Conservation (phyloP, 108 stramenopile species). For the Cylindrotheca closterium region DNA sequence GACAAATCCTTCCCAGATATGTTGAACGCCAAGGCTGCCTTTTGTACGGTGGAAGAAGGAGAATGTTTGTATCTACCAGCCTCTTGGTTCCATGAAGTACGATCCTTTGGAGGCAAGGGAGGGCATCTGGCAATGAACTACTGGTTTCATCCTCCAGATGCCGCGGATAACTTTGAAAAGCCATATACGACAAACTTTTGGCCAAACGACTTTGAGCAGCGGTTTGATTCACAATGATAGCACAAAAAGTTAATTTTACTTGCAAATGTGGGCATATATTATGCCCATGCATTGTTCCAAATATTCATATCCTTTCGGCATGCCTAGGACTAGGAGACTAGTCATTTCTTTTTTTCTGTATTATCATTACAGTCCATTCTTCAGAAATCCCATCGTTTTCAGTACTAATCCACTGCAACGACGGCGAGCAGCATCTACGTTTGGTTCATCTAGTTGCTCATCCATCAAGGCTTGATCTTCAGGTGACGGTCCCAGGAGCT, state of each 20-base stretch:
- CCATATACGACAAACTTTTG: background rate
- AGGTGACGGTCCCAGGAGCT: constrained; percentile 15
- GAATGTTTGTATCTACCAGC: constrained; percentile 94
- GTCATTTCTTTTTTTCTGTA: too few relatives aligned
- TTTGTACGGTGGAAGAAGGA: constrained; percentile 65
- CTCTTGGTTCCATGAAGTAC: constrained; percentile 97
- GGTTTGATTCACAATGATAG: background rate
- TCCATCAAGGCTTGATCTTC: constrained; percentile 48
- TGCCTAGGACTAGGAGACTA: too few relatives aligned
- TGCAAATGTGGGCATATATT: too few relatives aligned
- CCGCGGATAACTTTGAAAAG: background rate
- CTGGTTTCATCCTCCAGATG: constrained; percentile 96
- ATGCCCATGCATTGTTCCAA: too few relatives aligned
- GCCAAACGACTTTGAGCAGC: background rate
- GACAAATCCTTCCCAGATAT: constrained; percentile 13
- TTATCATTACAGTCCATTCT: constrained; percentile 44
- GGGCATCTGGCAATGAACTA: constrained; percentile 92
- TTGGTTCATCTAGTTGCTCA: constrained; percentile 28
- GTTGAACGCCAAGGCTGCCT: constrained; percentile 29
- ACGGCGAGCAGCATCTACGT: constrained; percentile 46
- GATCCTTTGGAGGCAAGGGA: constrained; percentile 32
- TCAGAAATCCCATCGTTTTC: constrained; percentile 70
- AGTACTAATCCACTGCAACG: constrained; percentile 73
- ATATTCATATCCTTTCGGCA: too few relatives aligned
- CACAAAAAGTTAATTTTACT: too few relatives aligned